These are phyloP conservation scores for Dothidotthia symphoricarpi DNA, from an alignment of 2,329 filamentous ascomycete genomes.

Conservation along the genomic window DNA sequence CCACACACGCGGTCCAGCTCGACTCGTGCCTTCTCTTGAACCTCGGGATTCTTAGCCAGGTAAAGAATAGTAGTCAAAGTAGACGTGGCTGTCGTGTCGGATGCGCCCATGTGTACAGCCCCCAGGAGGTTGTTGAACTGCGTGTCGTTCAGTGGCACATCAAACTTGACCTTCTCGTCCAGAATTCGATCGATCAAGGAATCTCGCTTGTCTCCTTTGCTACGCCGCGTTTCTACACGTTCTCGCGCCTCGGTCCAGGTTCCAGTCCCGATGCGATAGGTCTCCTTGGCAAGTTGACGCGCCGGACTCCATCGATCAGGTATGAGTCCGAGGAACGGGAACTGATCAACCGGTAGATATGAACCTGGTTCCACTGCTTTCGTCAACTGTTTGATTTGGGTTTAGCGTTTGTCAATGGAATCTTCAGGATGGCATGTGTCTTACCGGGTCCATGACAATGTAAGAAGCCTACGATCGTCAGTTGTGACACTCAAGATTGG, in stretches of 20 bases:
- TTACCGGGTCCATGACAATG: constrained; percentile 20
- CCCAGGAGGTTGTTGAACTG: constrained; percentile 21
- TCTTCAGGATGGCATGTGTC: constrained; percentile 1
- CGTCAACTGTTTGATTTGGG: constrained; percentile 7
- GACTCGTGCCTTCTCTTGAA: constrained; percentile 20
- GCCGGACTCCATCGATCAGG: constrained; percentile 17
- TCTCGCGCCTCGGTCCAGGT: constrained; percentile 20
- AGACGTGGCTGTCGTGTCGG: constrained; percentile 20
- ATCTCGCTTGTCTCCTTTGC: constrained; percentile 18
- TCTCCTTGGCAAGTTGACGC: constrained; percentile 13
- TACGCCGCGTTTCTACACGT: constrained; percentile 19
- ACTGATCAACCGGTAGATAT: constrained; percentile 23
- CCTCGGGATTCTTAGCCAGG: constrained; percentile 23
- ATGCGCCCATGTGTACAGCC: constrained; percentile 20
- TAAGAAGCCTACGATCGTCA: constrained; percentile 15
- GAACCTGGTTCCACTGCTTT: constrained; percentile 18
- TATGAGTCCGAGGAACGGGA: constrained; percentile 25
- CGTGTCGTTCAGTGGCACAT: constrained; percentile 12
- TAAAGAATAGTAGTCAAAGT: constrained; percentile 22
- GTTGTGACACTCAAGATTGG: not conserved
- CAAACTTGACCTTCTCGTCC: constrained; percentile 10
- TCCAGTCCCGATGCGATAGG: constrained; percentile 10
- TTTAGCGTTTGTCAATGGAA: not conserved
- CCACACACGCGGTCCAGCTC: constrained; percentile 22
- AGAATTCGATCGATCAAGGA: constrained; percentile 30